phyloP scores from a whole-genome alignment of 192 early-diverging fungal genomes.

The Coemansia javaensis region DNA sequence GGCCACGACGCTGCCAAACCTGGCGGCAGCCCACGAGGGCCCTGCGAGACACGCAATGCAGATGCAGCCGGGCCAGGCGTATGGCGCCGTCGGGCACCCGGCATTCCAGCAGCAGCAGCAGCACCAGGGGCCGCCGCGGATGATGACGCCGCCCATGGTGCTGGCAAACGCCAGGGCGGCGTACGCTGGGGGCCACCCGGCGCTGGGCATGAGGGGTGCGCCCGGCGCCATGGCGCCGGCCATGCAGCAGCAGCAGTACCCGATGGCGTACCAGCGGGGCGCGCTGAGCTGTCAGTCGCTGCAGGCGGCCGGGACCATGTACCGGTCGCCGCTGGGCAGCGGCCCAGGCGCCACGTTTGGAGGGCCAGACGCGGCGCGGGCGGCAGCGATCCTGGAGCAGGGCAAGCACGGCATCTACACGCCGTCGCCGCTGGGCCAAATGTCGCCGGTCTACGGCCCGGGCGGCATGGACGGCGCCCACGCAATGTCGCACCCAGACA shows the following conservation, averaged over 20 bases:
- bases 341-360: constrained; percentile 13
- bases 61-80: neutral
- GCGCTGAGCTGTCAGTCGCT: neutral
- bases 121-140: neutral
- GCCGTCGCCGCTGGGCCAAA: constrained; percentile 34
- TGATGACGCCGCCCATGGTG: neutral
- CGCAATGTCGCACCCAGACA: neutral
- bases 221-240: neutral
- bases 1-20: too few relatives aligned
- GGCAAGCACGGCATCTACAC: constrained; percentile 19
- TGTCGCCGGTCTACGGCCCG: constrained; percentile 12
- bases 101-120: neutral
- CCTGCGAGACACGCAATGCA: constrained; percentile 1
- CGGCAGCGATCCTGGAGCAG: constrained; percentile 2
- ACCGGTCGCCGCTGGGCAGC: constrained; percentile 2
- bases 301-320: neutral
- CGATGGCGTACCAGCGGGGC: constrained; percentile 14
- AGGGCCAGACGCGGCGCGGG: constrained; percentile 12
- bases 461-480: constrained; percentile 5
- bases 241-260: constrained; percentile 3
- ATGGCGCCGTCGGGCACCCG: neutral
- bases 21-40: neutral
- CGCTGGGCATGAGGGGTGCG: too few relatives aligned
- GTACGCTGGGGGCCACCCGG: too few relatives aligned
- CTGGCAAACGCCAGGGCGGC: neutral